phyloP scores from a whole-genome alignment of 2,329 filamentous ascomycete species.

The Colletotrichum truncatum region DNA sequence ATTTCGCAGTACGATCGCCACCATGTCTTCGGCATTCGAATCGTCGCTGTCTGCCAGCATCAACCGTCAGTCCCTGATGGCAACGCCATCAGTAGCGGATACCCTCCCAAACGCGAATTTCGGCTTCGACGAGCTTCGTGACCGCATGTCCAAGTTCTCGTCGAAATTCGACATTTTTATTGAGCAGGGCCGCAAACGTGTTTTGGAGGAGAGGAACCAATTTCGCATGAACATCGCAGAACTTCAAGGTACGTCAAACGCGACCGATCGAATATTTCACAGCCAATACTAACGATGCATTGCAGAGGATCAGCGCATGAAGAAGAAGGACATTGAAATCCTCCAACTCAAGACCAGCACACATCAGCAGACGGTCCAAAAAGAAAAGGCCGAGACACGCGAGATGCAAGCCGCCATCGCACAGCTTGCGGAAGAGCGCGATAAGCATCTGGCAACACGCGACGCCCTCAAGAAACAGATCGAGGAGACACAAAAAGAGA shows the following conservation, averaged over 20 bases:
- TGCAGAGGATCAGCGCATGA: constrained; percentile 90
- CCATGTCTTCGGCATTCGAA: constrained; percentile 72
- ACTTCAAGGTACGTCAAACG: constrained; percentile 75
- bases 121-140: constrained; percentile 93
- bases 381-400: constrained; percentile 78
- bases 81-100: constrained; percentile 75
- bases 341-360: constrained; percentile 75
- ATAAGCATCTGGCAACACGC: constrained; percentile 65
- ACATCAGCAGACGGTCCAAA: constrained; percentile 78
- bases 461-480: constrained; percentile 70
- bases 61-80: constrained; percentile 65
- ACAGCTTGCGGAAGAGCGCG: constrained; percentile 66
- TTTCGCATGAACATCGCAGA: constrained; percentile 92
- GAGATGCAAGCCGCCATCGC: constrained; percentile 76
- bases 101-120: constrained; percentile 91
- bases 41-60: constrained; percentile 73
- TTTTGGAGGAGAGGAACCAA: constrained; percentile 92
- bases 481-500: constrained; percentile 73
- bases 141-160: constrained; percentile 94
- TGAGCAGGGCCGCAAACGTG: constrained; percentile 86
- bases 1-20: not conserved
- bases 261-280: not conserved
- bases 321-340: constrained; percentile 87
- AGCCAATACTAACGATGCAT: not conserved
- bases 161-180: constrained; percentile 93